These are phyloP conservation scores for Silybum marianum DNA, from an alignment of 129 eudicot genomes.

Conservation along the genomic window DNA sequence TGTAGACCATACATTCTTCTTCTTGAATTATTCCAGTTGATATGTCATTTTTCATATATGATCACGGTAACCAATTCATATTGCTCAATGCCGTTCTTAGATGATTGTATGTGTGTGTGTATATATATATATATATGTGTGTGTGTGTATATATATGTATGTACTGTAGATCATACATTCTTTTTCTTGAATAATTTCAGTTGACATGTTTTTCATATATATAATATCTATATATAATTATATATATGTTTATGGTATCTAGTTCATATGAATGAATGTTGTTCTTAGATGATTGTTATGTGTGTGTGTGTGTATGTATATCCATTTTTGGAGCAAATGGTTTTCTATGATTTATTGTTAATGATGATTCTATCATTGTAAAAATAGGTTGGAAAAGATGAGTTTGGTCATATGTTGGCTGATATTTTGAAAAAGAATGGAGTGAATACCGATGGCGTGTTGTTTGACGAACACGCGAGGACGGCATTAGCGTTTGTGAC, in stretches of 20 bases:
- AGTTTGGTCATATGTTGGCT: slow-evolving; percentile 70
- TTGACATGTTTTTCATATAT: not conserved
- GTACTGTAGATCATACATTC: not conserved
- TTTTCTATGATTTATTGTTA: not conserved
- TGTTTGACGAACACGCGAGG: slow-evolving; percentile 63
- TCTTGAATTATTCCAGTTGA: too few relatives aligned
- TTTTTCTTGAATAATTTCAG: not conserved
- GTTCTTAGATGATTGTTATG: not conserved
- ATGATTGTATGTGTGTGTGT: not conserved
- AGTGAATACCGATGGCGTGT: slow-evolving; percentile 58
- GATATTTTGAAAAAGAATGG: slow-evolving; percentile 62
- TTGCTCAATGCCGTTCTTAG: too few relatives aligned
- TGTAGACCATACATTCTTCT: too few relatives aligned
- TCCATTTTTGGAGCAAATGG: slow-evolving; percentile 12
- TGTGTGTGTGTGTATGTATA: not conserved
- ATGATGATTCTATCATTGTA: not conserved
- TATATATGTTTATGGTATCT: not conserved
- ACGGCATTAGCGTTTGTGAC: slow-evolving; percentile 84
- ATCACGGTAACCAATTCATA: too few relatives aligned
- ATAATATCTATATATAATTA: too few relatives aligned
- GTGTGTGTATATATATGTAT: too few relatives aligned
- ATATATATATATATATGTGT: not conserved
- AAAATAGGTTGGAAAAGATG: slow-evolving; percentile 71
- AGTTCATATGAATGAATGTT: not conserved
- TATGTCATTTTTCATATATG: too few relatives aligned